These are phyloP conservation scores for Solanum chacoense DNA, from an alignment of 305 asterid genomes.

Conservation along the genomic window DNA sequence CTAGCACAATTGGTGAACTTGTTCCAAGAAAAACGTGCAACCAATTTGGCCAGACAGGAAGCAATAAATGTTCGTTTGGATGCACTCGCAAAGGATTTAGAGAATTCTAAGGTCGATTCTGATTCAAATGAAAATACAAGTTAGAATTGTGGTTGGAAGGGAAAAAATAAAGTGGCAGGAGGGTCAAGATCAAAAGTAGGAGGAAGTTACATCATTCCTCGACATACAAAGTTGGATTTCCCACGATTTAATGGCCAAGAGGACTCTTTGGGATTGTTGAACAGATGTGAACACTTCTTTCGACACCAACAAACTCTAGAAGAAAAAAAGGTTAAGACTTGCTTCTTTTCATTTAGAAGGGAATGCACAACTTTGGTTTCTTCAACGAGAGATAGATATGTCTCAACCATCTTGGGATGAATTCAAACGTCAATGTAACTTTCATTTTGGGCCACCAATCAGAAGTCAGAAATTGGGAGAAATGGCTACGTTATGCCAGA, in stretches of 20 bases:
- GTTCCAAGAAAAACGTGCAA: neutral
- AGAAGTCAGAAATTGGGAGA: neutral
- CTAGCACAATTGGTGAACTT: neutral
- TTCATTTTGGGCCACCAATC: neutral
- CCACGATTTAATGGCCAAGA: neutral
- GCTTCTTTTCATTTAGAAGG: neutral
- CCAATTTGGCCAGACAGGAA: neutral
- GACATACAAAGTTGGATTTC: neutral
- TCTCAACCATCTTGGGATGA: neutral
- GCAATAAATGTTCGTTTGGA: neutral
- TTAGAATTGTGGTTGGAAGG: neutral
- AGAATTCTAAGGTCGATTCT: neutral
- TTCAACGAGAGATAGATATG: neutral
- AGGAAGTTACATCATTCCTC: neutral
- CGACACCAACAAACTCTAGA: too few species aligned
- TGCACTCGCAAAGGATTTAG: neutral
- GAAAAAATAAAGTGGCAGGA: neutral
- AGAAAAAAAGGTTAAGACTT: neutral
- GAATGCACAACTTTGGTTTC: neutral
- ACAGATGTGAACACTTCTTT: neutral
- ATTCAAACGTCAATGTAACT: neutral
- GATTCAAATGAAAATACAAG: neutral
- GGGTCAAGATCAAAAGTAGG: neutral
- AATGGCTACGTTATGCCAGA: neutral
- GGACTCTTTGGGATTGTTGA: neutral